phyloP scores from a whole-genome alignment of 495 filamentous ascomycete species.

The Penicillium lividum region DNA sequence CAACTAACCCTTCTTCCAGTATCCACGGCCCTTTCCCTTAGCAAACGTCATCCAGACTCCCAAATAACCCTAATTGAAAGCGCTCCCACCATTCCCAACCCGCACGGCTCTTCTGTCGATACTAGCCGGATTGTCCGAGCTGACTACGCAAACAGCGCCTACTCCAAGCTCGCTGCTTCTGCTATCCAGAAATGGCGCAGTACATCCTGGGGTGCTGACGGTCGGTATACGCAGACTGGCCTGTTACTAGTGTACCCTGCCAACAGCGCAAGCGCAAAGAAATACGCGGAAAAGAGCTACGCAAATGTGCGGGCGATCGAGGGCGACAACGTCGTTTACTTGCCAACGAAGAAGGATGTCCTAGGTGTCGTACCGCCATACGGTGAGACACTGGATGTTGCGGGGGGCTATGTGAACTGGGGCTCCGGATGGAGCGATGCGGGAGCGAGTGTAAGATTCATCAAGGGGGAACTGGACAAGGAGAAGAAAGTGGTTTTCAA shows the following conservation, averaged over 20 bases:
- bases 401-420: slow-evolving; percentile 80
- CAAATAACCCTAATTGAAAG: slow-evolving; percentile 71
- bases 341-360: slow-evolving; percentile 46
- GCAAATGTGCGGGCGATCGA: slow-evolving; percentile 56
- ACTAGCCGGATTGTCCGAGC: slow-evolving; percentile 76
- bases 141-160: slow-evolving; percentile 76
- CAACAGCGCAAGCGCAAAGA: slow-evolving; percentile 48
- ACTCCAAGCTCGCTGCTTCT: slow-evolving; percentile 64
- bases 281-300: slow-evolving; percentile 68
- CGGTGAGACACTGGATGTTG: slow-evolving; percentile 48
- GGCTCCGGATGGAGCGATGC: slow-evolving; percentile 85
- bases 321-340: slow-evolving; percentile 50
- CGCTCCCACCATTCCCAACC: slow-evolving; percentile 64
- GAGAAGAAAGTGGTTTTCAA: slow-evolving; percentile 64
- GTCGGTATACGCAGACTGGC: slow-evolving; percentile 75
- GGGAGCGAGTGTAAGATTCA: slow-evolving; percentile 66
- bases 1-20: slow-evolving; percentile 28
- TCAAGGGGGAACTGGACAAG: slow-evolving; percentile 61
- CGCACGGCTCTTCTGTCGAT: slow-evolving; percentile 72
- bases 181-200: slow-evolving; percentile 74
- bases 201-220: slow-evolving; percentile 59
- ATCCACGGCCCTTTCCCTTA: slow-evolving; percentile 67
- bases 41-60: slow-evolving; percentile 53
- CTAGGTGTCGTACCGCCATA: slow-evolving; percentile 44
- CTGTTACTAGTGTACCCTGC: slow-evolving; percentile 65